Base-by-base conservation (phyloP, 2,329 filamentous ascomycete genomes). In the Exophiala mesophila region DNA sequence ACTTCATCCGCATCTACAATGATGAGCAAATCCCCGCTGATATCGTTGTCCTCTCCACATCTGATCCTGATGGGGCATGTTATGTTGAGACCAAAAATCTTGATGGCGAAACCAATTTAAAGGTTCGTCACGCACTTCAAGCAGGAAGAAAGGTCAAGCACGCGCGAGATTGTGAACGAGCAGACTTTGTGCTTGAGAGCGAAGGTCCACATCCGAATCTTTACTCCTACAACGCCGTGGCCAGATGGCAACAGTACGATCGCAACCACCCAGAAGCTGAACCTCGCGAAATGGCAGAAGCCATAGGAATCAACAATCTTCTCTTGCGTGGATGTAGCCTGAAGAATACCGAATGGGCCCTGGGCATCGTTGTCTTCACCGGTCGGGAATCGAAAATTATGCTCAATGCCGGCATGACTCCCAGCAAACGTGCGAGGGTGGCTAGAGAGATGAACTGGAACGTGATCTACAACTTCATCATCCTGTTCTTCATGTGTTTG, bases 21-120 rank as follows among this genome's bases (percentile, higher is more conserved):
- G 85, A 95, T 54, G 92, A 98, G 58, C 88, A 94, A 55, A 80
- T 98, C 17, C 94, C 92, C 1, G 90, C 92, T 35, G 92, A 98
- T 64, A 73, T 98, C 34, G 83, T 97, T 35, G 85, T 98, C 31
- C 69, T 98, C 17, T 86, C 92, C 2, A 97, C 92, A 0, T 95
- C 92, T 2, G 92, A 97, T 56, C 77, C 84, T 1, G 92, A 98
- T 56, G 92, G 92, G 37, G 87, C 87, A 26, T 98, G 92, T 65
- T 98, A 96, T 57, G 85, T 98, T 16, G 92, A 98, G 66, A 98
- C 92, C 2, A 98, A 97, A 71, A 97, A 95, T 61, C 63, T 98
- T 70, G 92, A 98, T 59, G 92, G 92, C 37, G 92, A 98, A 68
- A 98, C 92, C 2, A 98, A 98, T 58, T 70, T 98, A 50, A 98